phyloP scores from a whole-genome alignment of 306 rosid species.

The Prunus mongolica region DNA sequence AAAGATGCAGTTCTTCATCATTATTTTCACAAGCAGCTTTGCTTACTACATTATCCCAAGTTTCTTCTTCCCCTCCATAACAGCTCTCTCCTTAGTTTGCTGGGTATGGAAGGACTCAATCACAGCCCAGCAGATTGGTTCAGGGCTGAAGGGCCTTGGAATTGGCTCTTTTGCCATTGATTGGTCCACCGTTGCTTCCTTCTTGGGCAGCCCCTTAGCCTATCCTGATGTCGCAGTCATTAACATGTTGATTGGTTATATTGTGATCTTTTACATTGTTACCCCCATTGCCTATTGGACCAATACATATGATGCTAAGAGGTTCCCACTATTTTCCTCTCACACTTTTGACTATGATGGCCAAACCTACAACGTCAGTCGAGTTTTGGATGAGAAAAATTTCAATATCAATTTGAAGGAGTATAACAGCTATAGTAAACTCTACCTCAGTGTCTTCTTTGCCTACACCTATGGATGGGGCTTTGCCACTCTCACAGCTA shows the following conservation, averaged over 20 bases:
- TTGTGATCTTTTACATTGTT: conserved; percentile 21
- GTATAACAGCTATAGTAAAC: conserved; percentile 20
- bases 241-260: conserved; percentile 28
- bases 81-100: conserved; percentile 27
- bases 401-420: conserved; percentile 17
- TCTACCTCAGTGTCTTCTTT: conserved; percentile 20
- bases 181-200: conserved; percentile 31
- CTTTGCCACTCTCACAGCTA: conserved; percentile 33
- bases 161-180: conserved; percentile 37
- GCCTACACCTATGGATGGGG: conserved; percentile 21
- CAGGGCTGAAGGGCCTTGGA: conserved; percentile 32
- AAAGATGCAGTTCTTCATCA: conserved; percentile 30
- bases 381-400: conserved; percentile 11
- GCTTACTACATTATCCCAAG: conserved; percentile 33
- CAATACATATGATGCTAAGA: conserved; percentile 23
- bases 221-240: conserved; percentile 27
- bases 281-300: conserved; percentile 33
- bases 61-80: conserved; percentile 30
- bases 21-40: conserved; percentile 24
- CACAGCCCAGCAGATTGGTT: conserved; percentile 35
- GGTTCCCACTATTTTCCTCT: conserved; percentile 27
- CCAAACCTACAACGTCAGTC: conserved; percentile 10
- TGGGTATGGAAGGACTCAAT: conserved; percentile 29
- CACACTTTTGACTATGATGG: conserved; percentile 25
- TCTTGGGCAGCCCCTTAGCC: conserved; percentile 31